phyloP scores from a whole-genome alignment of 2,329 filamentous ascomycete species.

The Penicillium sp. region DNA sequence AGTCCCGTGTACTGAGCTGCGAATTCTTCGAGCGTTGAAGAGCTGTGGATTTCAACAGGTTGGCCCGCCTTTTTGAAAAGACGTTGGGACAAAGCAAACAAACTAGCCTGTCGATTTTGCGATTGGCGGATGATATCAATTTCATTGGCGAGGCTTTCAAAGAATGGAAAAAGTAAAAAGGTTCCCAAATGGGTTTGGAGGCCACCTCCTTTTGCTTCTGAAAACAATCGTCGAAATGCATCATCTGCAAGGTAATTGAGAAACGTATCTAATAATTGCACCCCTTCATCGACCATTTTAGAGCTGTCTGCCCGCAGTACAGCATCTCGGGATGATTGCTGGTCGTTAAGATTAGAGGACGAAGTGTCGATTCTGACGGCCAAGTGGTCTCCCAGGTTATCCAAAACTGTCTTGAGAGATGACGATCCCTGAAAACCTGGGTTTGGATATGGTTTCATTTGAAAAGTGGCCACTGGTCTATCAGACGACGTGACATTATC shows the following conservation, averaged over 20 bases:
- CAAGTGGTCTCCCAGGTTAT: constrained; percentile 9
- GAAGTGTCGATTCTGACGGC: constrained; percentile 9
- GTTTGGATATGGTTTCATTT: constrained; percentile 14
- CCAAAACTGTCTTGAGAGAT: constrained; percentile 11
- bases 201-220: constrained; percentile 1
- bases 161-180: constrained; percentile 10
- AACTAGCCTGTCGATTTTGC: constrained; percentile 1
- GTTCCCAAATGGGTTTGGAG: constrained; percentile 9
- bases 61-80: constrained; percentile 12
- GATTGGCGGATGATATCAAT: constrained; percentile 8
- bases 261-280: constrained; percentile 9
- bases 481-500: constrained; percentile 1
- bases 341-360: not conserved
- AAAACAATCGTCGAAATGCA: constrained; percentile 7
- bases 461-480: constrained; percentile 10
- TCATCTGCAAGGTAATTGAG: constrained; percentile 10
- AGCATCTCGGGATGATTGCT: constrained; percentile 12
- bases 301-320: constrained; percentile 14
- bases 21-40: constrained; percentile 10
- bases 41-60: constrained; percentile 7
- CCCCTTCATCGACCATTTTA: constrained; percentile 12
- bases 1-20: constrained; percentile 7
- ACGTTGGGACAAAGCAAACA: constrained; percentile 8
- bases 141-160: constrained; percentile 10
- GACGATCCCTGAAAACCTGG: constrained; percentile 12